These are phyloP conservation scores for Lactarius evosmus DNA, from an alignment of 768 basidiomycete species.

Conservation along the genomic window DNA sequence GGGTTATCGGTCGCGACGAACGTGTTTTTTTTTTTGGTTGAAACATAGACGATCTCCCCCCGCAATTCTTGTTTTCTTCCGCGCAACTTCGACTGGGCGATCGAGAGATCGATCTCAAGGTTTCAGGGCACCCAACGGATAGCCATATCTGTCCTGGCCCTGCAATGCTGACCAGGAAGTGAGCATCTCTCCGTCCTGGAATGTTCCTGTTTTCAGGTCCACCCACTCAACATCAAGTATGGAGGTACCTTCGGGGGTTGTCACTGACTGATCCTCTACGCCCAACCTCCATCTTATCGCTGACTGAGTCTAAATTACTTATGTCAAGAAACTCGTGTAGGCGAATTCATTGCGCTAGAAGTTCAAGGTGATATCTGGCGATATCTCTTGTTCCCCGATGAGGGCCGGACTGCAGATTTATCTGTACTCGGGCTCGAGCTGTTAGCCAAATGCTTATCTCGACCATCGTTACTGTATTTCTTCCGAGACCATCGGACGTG, in stretches of 20 bases:
- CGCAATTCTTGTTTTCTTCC: constrained; percentile 5
- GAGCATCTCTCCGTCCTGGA: neutral
- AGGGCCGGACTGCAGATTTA: neutral
- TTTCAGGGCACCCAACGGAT: constrained; percentile 3
- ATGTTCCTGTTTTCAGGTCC: constrained; percentile 2
- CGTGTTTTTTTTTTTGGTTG: constrained; percentile 15
- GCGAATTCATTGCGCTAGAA: neutral
- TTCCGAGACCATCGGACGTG: constrained; percentile 6
- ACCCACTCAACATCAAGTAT: constrained; percentile 1
- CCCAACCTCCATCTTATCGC: constrained; percentile 1
- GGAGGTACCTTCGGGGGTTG: neutral
- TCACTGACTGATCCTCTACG: constrained; percentile 4
- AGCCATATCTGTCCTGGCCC: constrained; percentile 4
- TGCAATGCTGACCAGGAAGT: neutral
- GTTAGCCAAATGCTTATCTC: constrained; percentile 17
- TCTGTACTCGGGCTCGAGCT: neutral
- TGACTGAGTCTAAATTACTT: constrained; percentile 5
- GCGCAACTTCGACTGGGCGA: constrained; percentile 11
- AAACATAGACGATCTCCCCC: constrained; percentile 22
- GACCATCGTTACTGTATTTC: constrained; percentile 4
- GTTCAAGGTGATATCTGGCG: neutral
- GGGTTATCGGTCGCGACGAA: constrained; percentile 6
- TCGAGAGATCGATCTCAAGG: constrained; percentile 14
- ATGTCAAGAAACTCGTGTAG: constrained; percentile 12
- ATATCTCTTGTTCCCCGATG: constrained; percentile 7